phyloP scores from a whole-genome alignment of 805 yeast genomes.

The Saturnispora saitoi region DNA sequence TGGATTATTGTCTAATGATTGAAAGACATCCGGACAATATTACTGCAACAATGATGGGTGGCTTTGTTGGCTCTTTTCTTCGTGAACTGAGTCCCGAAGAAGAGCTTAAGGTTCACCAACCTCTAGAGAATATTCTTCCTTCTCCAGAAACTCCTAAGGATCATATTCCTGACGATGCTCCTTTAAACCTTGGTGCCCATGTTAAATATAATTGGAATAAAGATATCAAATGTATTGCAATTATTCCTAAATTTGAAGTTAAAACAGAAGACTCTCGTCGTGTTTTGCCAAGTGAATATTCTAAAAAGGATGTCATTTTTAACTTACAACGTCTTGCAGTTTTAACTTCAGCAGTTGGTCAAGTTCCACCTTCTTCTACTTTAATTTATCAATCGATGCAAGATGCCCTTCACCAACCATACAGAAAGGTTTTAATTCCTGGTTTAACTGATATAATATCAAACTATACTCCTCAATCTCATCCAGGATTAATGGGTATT shows the following conservation, averaged over 20 bases:
- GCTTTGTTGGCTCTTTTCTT: slow-evolving; percentile 92
- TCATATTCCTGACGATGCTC: slow-evolving; percentile 71
- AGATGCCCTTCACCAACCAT: slow-evolving; percentile 96
- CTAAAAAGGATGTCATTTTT: slow-evolving; percentile 77
- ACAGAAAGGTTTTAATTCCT: slow-evolving; percentile 84
- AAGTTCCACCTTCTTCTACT: slow-evolving; percentile 67
- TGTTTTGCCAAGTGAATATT: slow-evolving; percentile 75
- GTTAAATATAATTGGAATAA: slow-evolving; percentile 77
- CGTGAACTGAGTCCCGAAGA: slow-evolving; percentile 72
- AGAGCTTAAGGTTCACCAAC: slow-evolving; percentile 67
- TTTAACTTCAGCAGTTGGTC: slow-evolving; percentile 83
- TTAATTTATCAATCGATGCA: slow-evolving; percentile 93
- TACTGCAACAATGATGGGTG: slow-evolving; percentile 98
- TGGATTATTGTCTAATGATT: slow-evolving; percentile 93
- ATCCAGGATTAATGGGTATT: slow-evolving; percentile 84
- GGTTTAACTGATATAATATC: slow-evolving; percentile 77
- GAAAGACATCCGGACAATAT: slow-evolving; percentile 98
- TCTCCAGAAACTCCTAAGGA: slow-evolving; percentile 34
- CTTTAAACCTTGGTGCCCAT: slow-evolving; percentile 78
- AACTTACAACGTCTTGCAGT: slow-evolving; percentile 91
- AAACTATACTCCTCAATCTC: slow-evolving; percentile 70
- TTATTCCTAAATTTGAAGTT: slow-evolving; percentile 91
- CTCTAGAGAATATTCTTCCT: slow-evolving; percentile 77
- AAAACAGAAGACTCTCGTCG: slow-evolving; percentile 87
- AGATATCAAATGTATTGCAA: slow-evolving; percentile 77